Conservation (phyloP, 1,139 yeast genomes). For the Pichia inconspicua region DNA sequence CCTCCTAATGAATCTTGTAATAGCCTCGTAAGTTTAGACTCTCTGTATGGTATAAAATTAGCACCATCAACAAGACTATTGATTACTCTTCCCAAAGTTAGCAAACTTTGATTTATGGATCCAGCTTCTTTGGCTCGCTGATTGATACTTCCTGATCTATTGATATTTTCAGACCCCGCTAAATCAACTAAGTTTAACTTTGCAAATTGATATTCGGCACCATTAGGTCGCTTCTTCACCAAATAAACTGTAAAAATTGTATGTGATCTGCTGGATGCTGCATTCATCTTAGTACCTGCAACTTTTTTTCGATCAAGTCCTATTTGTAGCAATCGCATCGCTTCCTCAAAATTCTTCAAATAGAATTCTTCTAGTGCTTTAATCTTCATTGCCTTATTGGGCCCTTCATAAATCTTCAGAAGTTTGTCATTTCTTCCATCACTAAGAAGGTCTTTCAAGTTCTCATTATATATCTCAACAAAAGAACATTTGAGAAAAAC, state of each 20-base stretch:
- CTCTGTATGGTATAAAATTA: constrained; percentile 76
- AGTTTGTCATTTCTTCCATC: constrained; percentile 31
- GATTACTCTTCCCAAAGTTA: constrained; percentile 80
- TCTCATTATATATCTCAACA: constrained; percentile 69
- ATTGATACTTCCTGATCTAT: constrained; percentile 69
- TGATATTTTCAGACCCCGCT: constrained; percentile 77
- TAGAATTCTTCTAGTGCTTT: constrained; percentile 47
- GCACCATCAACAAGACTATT: constrained; percentile 57
- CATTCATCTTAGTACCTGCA: constrained; percentile 65
- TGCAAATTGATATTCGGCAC: constrained; percentile 42
- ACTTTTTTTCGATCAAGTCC: constrained; percentile 56
- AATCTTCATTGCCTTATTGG: constrained; percentile 23
- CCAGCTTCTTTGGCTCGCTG: constrained; percentile 86
- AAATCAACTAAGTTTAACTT: constrained; percentile 72
- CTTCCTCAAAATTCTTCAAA: constrained; percentile 46
- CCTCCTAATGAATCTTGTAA: constrained; percentile 84
- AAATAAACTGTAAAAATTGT: constrained; percentile 60
- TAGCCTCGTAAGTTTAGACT: constrained; percentile 71
- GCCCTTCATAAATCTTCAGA: constrained; percentile 47
- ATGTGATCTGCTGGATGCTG: constrained; percentile 64
- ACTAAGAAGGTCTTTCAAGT: constrained; percentile 51
- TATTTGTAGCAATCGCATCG: constrained; percentile 41
- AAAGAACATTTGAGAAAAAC: constrained; percentile 53
- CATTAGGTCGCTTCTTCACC: constrained; percentile 35
- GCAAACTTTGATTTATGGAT: constrained; percentile 71